These are phyloP conservation scores for Leccinum disarticulatum DNA, from an alignment of 768 basidiomycete species.

Conservation along the genomic window DNA sequence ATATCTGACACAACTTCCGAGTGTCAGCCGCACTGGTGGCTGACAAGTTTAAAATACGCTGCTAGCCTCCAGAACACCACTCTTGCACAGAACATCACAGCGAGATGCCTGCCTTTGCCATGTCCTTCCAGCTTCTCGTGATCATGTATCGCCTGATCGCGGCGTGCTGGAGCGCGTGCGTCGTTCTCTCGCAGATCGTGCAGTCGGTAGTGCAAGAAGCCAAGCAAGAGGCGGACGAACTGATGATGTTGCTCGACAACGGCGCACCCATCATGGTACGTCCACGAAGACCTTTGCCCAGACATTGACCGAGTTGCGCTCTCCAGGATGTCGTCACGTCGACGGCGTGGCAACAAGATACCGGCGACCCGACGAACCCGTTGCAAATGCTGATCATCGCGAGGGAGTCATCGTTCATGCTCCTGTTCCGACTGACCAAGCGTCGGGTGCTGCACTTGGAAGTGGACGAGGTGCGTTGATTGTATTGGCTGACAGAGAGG, in stretches of 20 bases:
- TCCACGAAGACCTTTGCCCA: background rate
- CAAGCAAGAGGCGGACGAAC: conserved; percentile 16
- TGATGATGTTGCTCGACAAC: conserved; percentile 16
- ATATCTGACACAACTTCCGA: background rate
- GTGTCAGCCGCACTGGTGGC: background rate
- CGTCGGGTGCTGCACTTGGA: conserved; percentile 23
- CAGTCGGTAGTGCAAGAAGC: conserved; percentile 13
- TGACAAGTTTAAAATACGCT: background rate
- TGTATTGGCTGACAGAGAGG: background rate
- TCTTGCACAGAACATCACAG: background rate
- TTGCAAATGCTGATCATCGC: conserved; percentile 25
- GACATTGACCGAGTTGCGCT: too few relatives aligned
- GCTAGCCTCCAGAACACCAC: background rate
- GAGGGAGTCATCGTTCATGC: conserved; percentile 18
- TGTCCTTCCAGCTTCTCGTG: conserved; percentile 6
- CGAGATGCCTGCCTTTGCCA: background rate
- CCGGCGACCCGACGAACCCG: background rate
- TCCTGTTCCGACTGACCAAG: conserved; percentile 20
- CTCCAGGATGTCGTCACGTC: conserved; percentile 11
- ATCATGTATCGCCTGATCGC: conserved; percentile 5
- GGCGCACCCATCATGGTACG: background rate
- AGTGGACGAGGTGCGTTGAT: conserved; percentile 23
- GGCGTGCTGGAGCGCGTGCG: conserved; percentile 13
- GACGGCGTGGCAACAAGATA: background rate
- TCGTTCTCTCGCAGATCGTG: conserved; percentile 13